Evolutionary conservation across 2,329 filamentous ascomycete genomes (phyloP), one percentile per base, ranked within the genome.

Genomic region (Nemania sp.): DNA sequence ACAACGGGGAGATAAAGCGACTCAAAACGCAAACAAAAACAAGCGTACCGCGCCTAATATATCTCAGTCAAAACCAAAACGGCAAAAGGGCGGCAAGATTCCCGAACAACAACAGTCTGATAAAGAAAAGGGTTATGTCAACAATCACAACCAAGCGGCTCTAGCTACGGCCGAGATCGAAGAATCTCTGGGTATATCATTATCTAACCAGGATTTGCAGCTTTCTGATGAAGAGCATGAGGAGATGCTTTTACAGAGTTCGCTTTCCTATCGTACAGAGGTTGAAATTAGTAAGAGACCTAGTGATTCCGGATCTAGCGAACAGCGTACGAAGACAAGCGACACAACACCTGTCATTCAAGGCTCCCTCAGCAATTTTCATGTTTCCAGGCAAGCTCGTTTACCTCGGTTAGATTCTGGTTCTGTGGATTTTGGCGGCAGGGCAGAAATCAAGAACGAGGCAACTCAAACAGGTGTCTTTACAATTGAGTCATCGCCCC

Each of bases 111-210:
- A 24, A 2, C 15, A 8, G 18, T 38, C 54, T 41, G 22, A 20
- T 11, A 41, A 65, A 52, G 53, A n/a, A n/a, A 68, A 52, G 18
- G 18, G 18, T n/a, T 13, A n/a, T 49, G 20, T 29, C 18, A 57
- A 38, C 1, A 22, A 13, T 51, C 53, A 62, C 24, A 62, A 24
- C n/a, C 29, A 63, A 11, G 22, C 11, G 41, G 15, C 11, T 27
- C 2, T 18, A 32, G 27, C 32, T 11, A 5, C 8, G 13, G 20
- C 55, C 10, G 22, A 62, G 6, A 5, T 26, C 11, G n/a, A 38
- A 38, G 24, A 41, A 7, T 53, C 58, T 32, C 49, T 41, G 13
- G 32, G 35, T 22, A 41, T 27, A 4, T 27, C 26, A 1, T 47
- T 43, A 27, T 56, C 53, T 5, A 49, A 63, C n/a, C 41, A 55